phyloP scores from a whole-genome alignment of 805 yeast genomes.

The Huiozyma naganishii region DNA sequence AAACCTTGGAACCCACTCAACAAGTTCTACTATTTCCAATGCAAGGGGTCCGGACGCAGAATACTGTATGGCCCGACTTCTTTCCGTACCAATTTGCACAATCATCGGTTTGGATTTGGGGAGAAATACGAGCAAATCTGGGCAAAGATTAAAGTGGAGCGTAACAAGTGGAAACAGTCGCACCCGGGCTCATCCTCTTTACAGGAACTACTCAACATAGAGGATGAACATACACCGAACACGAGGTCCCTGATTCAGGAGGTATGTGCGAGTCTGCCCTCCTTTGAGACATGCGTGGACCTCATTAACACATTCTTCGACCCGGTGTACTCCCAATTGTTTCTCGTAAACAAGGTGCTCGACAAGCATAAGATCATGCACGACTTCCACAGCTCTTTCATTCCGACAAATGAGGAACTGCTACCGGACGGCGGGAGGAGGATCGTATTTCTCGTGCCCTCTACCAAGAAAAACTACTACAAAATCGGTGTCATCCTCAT shows the following conservation, averaged over 20 bases:
- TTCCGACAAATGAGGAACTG: slow-evolving; percentile 4
- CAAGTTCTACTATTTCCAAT: slow-evolving; percentile 8
- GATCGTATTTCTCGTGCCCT: slow-evolving; percentile 6
- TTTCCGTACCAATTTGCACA: slow-evolving; percentile 10
- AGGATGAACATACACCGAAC: neutral
- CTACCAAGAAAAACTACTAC: slow-evolving; percentile 18
- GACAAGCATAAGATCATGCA: slow-evolving; percentile 14
- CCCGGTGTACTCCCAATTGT: slow-evolving; percentile 6
- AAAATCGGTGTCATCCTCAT: slow-evolving; percentile 20
- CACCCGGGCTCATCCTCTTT: slow-evolving; percentile 5
- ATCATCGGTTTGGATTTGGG: slow-evolving; percentile 10
- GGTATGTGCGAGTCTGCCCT: slow-evolving; percentile 12
- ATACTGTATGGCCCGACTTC: slow-evolving; percentile 26
- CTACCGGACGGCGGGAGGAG: slow-evolving; percentile 4
- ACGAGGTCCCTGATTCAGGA: neutral
- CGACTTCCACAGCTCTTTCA: slow-evolving; percentile 13
- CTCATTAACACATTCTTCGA: slow-evolving; percentile 11
- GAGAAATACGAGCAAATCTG: slow-evolving; percentile 15
- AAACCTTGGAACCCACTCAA: slow-evolving; percentile 6
- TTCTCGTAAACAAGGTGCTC: slow-evolving; percentile 6
- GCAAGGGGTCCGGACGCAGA: slow-evolving; percentile 15
- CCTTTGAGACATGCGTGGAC: slow-evolving; percentile 9
- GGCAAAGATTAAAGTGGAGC: slow-evolving; percentile 18
- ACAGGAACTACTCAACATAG: slow-evolving; percentile 12
- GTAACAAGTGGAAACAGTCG: slow-evolving; percentile 15